These are phyloP conservation scores for Synchytrium microbalum DNA, from an alignment of 371 early-diverging fungal genomes.

Conservation along the genomic window DNA sequence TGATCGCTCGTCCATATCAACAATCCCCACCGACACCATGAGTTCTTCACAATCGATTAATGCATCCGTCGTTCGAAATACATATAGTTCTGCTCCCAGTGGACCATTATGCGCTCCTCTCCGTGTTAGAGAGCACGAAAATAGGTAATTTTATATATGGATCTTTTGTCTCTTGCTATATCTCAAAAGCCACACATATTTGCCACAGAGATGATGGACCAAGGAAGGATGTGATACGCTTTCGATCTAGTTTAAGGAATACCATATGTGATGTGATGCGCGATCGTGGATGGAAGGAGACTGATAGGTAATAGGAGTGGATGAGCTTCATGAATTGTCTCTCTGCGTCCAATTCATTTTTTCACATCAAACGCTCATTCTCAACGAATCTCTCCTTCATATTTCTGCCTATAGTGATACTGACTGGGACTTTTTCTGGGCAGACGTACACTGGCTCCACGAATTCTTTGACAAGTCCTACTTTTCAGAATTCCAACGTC, in stretches of 20 bases:
- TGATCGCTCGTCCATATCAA: no score
- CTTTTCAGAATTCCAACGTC: conserved; percentile 42
- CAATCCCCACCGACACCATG: no score
- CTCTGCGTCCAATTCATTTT: not conserved
- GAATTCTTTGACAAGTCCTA: conserved; percentile 47
- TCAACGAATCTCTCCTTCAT: not conserved
- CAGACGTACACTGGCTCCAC: conserved; percentile 54
- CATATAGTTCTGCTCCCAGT: no score
- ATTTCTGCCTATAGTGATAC: conserved; percentile 31
- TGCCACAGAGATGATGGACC: no score
- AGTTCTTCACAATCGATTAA: no score
- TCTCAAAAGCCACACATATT: no score
- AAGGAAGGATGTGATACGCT: conserved; percentile 33
- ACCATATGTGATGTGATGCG: conserved; percentile 46
- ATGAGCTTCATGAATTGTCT: not conserved
- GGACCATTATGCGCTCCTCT: no score
- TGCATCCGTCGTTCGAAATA: no score
- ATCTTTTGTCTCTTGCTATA: no score
- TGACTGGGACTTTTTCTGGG: conserved; percentile 54
- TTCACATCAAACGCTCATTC: not conserved
- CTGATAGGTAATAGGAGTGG: conserved; percentile 14
- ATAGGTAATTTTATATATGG: no score
- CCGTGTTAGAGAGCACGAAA: no score
- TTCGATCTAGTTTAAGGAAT: conserved; percentile 38
- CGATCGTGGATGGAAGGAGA: conserved; percentile 50